Evolutionary conservation across 164 flowering plant species (phyloP), one percentile per base, ranked within the genome.

Genomic region (Aristolochia californica): DNA sequence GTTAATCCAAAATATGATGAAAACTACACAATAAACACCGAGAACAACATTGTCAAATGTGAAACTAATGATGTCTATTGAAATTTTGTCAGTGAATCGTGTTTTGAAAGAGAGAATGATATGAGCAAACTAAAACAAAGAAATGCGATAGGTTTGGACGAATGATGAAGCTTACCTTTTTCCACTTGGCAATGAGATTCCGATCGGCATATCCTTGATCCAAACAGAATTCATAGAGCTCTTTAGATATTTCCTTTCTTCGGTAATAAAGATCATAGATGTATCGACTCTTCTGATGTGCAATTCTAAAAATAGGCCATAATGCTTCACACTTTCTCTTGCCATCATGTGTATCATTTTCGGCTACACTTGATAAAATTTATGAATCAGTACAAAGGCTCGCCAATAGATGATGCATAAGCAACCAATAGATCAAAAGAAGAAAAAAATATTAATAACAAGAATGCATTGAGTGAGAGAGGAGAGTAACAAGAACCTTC

Each of bases 151-250:
- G 20, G 2, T 49, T 16, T 49, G 2, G 53, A 15, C 10, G 24
- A 48, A 18, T n/a, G 15, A 21, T 1, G 26, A 2, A 20, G 65
- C 67, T 61, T 17, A 82, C 87, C 80, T 82, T 79, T 66, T 79
- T 82, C 81, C 86, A 78, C 63, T 71, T 72, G 25, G 77, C 69
- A 54, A 79, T 73, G 13, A 82, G 67, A 61, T 78, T 82, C 50
- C 72, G 73, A 58, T 79, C 86, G 11, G 82, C 87, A 60, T 82
- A 74, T 22, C 82, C 83, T 69, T 82, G 87, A 25, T 82, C 87
- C 70, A 79, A 57, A 51, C 87, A 82, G 65, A 77, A 82, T 40
- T 79, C 87, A 68, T 62, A 79, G 27, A 82, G 45, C 57, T 79
- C 83, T 65, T 71, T 74, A 1, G 83, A 77, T 62, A 82, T 82